Evolutionary conservation across 169 alveolate species (phyloP), one percentile per base, ranked within the genome.

Genomic region (Cryptosporidium sp.): DNA sequence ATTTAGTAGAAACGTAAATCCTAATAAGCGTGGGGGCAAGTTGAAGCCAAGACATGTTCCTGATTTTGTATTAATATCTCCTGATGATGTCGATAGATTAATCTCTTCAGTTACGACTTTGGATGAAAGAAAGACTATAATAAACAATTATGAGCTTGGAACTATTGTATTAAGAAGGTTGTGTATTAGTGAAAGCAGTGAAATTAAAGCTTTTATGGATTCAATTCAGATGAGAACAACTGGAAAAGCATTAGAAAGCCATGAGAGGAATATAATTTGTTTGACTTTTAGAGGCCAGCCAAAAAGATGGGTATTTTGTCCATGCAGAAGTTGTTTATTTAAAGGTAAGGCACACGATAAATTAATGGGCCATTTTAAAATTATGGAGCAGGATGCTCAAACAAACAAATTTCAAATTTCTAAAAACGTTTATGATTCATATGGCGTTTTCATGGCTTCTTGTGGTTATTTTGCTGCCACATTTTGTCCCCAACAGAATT

Each of bases 211-310:
- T n/a, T 80, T 80, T 59, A 80, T 80, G 89, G 89, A 80, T 39
- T 80, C 89, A 23, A 80, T 80, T 43, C 89, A 80, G 50, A 80
- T 80, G 89, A 80, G 89, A 80, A 80, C 89, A 12, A 80, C 89
- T 5, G 89, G 89, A 6, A 80, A 80, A n/a, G 89, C 89, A 23
- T 23, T 80, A 26, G 89, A 80, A 58, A 80, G 89, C 14, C 89
- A 80, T 39, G 89, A 80, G 26, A 39, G 89, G 18, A 80, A 80
- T 26, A 80, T 80, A 26, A 80, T 80, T 14, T 80, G 89, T 23
- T 80, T 80, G 9, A 80, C 89, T 59, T 80, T 80, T 65, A 59
- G 74, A 14, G 89, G 89, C 5, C 89, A 80, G 21, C 80, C 89
- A 3, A 80, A 80, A 35, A 80, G 89, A 33, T 80, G 89, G 89